A percentile compares a stretch with the other conserved stretches of the same genome.
Conservation (phyloP, 805 yeast species). For the Yamadazyma laniorum region DNA sequence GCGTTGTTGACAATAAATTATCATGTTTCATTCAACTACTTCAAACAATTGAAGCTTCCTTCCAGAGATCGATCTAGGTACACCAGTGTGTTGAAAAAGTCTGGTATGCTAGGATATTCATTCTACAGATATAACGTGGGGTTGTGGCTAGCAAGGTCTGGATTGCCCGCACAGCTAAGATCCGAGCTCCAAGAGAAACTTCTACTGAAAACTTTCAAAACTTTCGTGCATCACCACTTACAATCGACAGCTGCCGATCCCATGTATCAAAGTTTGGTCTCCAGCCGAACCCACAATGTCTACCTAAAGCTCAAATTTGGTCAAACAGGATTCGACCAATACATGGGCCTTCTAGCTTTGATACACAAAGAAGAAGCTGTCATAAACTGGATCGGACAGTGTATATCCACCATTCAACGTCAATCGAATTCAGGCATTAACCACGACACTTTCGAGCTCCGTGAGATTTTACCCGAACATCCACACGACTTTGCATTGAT, state of each 20-base stretch:
- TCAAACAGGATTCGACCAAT: constrained; percentile 8
- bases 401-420: background rate
- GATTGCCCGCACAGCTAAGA: background rate
- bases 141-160: background rate
- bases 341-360: constrained; percentile 5
- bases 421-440: too few species aligned
- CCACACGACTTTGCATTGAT: background rate
- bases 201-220: constrained; percentile 8
- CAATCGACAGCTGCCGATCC: background rate
- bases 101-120: constrained; percentile 3
- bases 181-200: background rate
- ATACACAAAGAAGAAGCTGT: background rate
- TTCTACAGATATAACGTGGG: constrained; percentile 2
- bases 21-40: background rate
- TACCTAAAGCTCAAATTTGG: constrained; percentile 8
- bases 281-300: background rate
- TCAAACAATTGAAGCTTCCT: background rate
- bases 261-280: background rate
- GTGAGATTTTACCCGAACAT: background rate
- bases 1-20: constrained; percentile 1
- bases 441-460: background rate
- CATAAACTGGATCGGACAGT: background rate
- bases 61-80: background rate
- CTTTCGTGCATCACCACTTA: constrained; percentile 1
- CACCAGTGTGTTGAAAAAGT: background rate